phyloP scores from a whole-genome alignment of 2,329 filamentous ascomycete species.

The Blastomyces emzantsi region DNA sequence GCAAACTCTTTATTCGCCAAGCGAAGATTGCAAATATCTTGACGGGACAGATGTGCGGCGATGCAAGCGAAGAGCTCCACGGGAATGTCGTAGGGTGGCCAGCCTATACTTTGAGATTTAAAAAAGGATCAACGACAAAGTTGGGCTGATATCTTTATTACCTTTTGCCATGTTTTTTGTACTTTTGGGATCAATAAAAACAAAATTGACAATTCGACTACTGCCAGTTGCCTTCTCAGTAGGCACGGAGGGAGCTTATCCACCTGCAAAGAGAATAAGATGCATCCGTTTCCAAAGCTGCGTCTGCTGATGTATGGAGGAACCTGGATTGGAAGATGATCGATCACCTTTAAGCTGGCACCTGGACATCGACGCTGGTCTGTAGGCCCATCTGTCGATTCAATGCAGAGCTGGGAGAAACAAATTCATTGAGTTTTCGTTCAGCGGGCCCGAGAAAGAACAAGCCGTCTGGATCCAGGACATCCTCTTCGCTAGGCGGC shows the following conservation, averaged over 20 bases:
- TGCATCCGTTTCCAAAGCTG: too few relatives aligned
- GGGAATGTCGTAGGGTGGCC: constrained; percentile 42
- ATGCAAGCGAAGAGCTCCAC: constrained; percentile 56
- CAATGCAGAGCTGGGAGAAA: neutral
- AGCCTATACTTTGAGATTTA: constrained; percentile 17
- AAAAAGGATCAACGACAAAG: neutral
- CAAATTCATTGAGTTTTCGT: neutral
- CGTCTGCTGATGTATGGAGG: neutral
- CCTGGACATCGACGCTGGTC: neutral
- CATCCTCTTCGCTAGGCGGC: too few relatives aligned
- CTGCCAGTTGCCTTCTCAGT: too few relatives aligned
- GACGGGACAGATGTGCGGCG: constrained; percentile 45
- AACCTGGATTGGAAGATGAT: neutral
- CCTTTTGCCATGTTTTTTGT: neutral
- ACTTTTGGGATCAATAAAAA: neutral
- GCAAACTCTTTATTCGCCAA: constrained; percentile 55
- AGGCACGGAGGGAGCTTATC: too few relatives aligned
- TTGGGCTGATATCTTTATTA: neutral
- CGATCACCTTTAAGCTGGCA: neutral
- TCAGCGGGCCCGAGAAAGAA: neutral
- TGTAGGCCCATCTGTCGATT: neutral
- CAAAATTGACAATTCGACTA: neutral
- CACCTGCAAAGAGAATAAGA: too few relatives aligned
- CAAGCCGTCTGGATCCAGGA: too few relatives aligned
- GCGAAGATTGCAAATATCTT: constrained; percentile 52